Conservation (phyloP, 495 filamentous ascomycete genomes). For the Parathielavia hyrcaniae region DNA sequence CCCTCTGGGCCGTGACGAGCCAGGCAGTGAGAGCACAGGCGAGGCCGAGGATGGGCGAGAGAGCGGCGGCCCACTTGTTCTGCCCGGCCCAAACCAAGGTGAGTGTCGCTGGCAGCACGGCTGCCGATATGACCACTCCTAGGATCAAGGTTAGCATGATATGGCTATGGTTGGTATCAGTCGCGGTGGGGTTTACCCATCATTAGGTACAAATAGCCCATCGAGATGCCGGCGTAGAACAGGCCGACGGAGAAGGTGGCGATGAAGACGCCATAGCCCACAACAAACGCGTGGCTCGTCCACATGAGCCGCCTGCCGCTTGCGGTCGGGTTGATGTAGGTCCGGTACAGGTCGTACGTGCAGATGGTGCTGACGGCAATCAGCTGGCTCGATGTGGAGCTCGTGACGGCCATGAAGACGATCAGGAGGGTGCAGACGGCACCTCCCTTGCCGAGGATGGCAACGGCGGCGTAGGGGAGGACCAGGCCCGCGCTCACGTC, state of each 20-base stretch:
- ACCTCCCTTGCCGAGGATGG: constrained; percentile 82
- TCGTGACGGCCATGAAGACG: constrained; percentile 95
- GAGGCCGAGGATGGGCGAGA: constrained; percentile 72
- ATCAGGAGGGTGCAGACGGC: constrained; percentile 78
- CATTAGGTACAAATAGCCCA: constrained; percentile 68
- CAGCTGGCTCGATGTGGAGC: constrained; percentile 78
- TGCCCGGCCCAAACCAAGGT: constrained; percentile 78
- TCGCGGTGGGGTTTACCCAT: too few relatives aligned
- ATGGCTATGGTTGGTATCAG: too few relatives aligned
- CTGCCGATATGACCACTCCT: constrained; percentile 83
- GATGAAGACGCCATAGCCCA: constrained; percentile 75
- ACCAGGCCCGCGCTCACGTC: constrained; percentile 86
- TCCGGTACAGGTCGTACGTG: constrained; percentile 88
- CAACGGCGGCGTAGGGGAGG: constrained; percentile 80
- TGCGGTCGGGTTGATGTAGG: constrained; percentile 55
- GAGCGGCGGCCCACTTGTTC: constrained; percentile 70
- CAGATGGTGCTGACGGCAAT: constrained; percentile 91
- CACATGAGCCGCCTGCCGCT: constrained; percentile 77
- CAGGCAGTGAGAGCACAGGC: constrained; percentile 73
- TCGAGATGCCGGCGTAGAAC: constrained; percentile 55
- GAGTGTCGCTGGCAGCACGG: constrained; percentile 76
- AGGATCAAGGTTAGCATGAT: too few relatives aligned
- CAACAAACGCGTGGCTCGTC: constrained; percentile 71
- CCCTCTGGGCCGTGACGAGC: constrained; percentile 79
- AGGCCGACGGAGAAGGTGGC: constrained; percentile 78